Evolutionary conservation across 192 early-diverging fungal genomes (phyloP).

Genomic region (Podila clonocystis): DNA sequence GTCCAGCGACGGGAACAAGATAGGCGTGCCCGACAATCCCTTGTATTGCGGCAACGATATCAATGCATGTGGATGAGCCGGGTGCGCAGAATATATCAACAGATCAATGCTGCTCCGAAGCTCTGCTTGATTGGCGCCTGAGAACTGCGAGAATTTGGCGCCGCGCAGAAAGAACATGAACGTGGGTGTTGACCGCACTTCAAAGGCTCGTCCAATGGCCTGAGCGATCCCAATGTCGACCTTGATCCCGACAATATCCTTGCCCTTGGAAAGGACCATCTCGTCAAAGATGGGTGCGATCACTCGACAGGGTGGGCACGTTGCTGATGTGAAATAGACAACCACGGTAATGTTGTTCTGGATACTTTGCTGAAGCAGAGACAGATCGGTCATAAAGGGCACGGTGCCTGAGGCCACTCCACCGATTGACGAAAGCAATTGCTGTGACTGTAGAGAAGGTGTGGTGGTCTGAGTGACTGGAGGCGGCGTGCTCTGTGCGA

Average conservation of each 20-base stretch:
- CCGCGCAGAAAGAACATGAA: slow-evolving; percentile 77
- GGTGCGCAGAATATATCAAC: slow-evolving; percentile 69
- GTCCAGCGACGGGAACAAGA: slow-evolving; percentile 48
- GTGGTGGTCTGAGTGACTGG: neutral
- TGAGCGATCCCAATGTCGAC: slow-evolving; percentile 68
- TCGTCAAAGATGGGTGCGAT: slow-evolving; percentile 77
- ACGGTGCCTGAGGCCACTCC: slow-evolving; percentile 27
- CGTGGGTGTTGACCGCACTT: slow-evolving; percentile 74
- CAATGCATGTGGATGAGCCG: slow-evolving; percentile 71
- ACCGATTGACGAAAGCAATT: slow-evolving; percentile 29
- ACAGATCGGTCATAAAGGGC: slow-evolving; percentile 49
- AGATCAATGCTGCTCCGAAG: slow-evolving; percentile 68
- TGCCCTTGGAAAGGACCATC: slow-evolving; percentile 59
- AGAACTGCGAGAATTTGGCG: slow-evolving; percentile 62
- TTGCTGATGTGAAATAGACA: slow-evolving; percentile 76
- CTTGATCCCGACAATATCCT: slow-evolving; percentile 65
- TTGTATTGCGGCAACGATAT: slow-evolving; percentile 53
- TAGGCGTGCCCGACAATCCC: slow-evolving; percentile 51
- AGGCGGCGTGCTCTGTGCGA: slow-evolving; percentile 7
- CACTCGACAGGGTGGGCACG: slow-evolving; percentile 74
- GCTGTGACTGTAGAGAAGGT: slow-evolving; percentile 8
- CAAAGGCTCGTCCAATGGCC: slow-evolving; percentile 62
- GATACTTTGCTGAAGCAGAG: slow-evolving; percentile 55
- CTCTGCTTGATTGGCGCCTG: slow-evolving; percentile 69
- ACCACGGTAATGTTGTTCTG: slow-evolving; percentile 62